Evolutionary conservation across 306 rosid species (phyloP), one percentile per base, ranked within the genome.

Genomic region (Gynostemma pentaphyllum): DNA sequence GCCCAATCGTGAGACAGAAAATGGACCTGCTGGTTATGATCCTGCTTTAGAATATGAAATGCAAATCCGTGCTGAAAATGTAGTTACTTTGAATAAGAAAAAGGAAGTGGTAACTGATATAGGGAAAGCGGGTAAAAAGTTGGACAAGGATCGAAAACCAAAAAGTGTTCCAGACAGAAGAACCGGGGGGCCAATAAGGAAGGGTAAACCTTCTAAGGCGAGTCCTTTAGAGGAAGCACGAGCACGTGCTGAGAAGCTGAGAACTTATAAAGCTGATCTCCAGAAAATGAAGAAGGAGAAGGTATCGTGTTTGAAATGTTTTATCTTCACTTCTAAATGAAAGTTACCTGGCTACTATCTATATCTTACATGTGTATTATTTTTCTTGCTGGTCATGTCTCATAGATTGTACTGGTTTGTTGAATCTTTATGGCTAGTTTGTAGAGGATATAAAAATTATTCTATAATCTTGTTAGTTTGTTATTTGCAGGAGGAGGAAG

Each of bases 191-290:
- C 99, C 95, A 29, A 78, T 94, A 68, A 86, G 97, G 80, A 82
- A 80, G 80, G 95, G 84, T 72, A 88, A 78, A 66, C 79, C 88
- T 68, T 78, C 97, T 55, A 94, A 86, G 78, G 75, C 63, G 70
- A 94, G 90, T 88, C 97, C 95, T 66, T 74, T 94, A 80, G 97
- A 94, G 32, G 99, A 94, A 81, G 99, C 97, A 2, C 79, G 89
- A 10, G 94, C 87, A 50, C 99, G 99, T 11, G 99, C 99, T 16
- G 99, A 88, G 75, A 86, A 70, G 78, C 70, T 94, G 59, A 76
- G 97, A 63, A 84, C 74, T 70, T 94, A 71, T 76, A 94, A 94
- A 83, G 95, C 97, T 57, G 95, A 94, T 79, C 99, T 94, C 67
- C 99, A 84, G 80, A 94, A 89, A 80, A 73, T 86, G 80, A 94